Base-by-base conservation (phyloP, 2,329 filamentous ascomycete species). In the Periconia sp. region DNA sequence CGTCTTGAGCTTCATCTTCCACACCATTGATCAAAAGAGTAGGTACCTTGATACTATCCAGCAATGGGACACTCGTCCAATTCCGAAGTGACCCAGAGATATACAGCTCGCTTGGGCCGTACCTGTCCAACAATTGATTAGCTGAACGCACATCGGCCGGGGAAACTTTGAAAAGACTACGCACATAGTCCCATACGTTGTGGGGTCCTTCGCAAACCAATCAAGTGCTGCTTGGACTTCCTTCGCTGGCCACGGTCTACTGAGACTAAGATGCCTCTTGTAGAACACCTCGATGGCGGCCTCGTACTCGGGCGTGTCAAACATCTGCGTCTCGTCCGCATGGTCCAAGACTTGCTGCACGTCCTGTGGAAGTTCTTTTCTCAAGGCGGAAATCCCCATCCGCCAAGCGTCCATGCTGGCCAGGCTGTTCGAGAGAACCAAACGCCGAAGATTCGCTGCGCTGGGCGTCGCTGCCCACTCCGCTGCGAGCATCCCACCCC, bases 401-500 rank as follows among this genome's bases (percentile, higher is more conserved):
- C 15, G 33, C 33, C 33, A 37, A 5, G 10, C 33, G 13, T 37
- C 33, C 33, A 72, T 70, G 31, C 47, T 54, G 1, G 50, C 45
- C 7, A 55, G 55, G 11, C 45, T 41, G 37, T 52, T 51, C 11
- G 66, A 61, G 19, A 77, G 58, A 17, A 81, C 62, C 1, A 80
- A 58, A 51, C 73, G 75, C 8, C 68, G 63, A 33, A 81, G 58
- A 0, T 75, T 50, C n/a, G 30, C 19, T 11, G 57, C 52, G 13
- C 52, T n/a, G 7, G 23, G 31, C 11, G 30, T 43, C 5, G 54
- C 53, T 0, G 79, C 79, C 66, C 75, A 80, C 30, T 73, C 60
- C 0, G 71, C 71, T 1, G 66, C 79, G 0, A 83, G 65, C 77
- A 83, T 81, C 0, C 78, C 82, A 15, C 82, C 81, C 80, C 81